Conservation (phyloP, 1,139 yeast species). For the Blastobotrys malaysiensis region DNA sequence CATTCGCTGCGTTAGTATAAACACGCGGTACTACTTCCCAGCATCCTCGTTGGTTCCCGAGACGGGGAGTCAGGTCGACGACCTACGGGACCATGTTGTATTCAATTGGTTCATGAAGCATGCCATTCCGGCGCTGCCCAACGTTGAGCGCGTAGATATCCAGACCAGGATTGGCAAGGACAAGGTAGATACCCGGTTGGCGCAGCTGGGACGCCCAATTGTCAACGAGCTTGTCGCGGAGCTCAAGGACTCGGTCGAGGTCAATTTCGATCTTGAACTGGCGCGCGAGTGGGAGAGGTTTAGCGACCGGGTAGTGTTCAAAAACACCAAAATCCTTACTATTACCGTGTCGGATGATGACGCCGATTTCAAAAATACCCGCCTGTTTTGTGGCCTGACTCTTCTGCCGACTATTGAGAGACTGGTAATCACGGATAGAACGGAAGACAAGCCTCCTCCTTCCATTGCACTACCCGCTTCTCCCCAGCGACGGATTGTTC, state of each 20-base stretch:
- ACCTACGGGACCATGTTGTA: conserved; percentile 1
- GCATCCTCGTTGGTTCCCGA: neutral
- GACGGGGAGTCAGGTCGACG: neutral
- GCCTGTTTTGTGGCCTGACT: neutral
- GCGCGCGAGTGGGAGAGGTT: conserved; percentile 1
- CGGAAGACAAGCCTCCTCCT: neutral
- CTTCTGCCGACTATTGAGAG: conserved; percentile 2
- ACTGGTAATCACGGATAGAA: neutral
- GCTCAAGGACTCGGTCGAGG: neutral
- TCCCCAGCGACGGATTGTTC: no score
- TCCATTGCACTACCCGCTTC: neutral
- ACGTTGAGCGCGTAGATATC: conserved; percentile 1
- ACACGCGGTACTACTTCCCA: conserved; percentile 2
- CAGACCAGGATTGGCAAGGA: neutral
- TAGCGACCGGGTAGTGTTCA: neutral
- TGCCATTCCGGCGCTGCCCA: neutral
- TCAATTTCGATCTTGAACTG: conserved; percentile 1
- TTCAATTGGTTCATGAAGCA: conserved; percentile 5
- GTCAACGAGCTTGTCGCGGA: neutral
- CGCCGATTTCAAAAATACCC: neutral
- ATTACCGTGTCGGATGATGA: neutral
- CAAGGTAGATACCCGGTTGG: neutral
- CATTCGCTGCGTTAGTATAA: conserved; percentile 1
- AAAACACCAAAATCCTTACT: neutral
- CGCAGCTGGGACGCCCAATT: neutral